Conservation (phyloP, 1,284 basidiomycete genomes). For the Malassezia sp. region DNA sequence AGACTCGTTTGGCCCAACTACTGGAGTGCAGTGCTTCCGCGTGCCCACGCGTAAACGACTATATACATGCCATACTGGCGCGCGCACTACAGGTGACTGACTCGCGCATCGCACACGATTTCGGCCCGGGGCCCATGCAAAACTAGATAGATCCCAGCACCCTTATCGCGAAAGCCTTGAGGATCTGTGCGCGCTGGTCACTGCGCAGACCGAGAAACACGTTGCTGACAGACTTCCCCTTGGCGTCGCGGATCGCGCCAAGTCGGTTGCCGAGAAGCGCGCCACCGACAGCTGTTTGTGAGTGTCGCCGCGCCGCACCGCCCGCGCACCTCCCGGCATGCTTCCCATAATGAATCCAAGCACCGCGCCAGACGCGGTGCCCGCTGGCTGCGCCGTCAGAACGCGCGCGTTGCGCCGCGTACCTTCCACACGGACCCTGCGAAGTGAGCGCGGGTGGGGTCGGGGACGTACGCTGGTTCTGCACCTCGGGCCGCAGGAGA, state of each 20-base stretch:
- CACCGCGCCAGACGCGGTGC: slow-evolving; percentile 1
- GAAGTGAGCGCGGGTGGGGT: no score
- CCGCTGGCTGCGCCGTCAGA: not conserved
- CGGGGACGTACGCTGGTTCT: slow-evolving; percentile 24
- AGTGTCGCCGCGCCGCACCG: slow-evolving; percentile 3
- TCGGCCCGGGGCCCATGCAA: no score
- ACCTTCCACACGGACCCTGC: no score
- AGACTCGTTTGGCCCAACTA: slow-evolving; percentile 51
- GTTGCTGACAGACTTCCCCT: slow-evolving; percentile 47
- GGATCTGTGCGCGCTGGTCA: slow-evolving; percentile 68
- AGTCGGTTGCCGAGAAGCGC: slow-evolving; percentile 36
- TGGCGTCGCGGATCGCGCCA: slow-evolving; percentile 43
- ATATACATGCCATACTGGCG: not conserved
- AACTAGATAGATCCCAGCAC: slow-evolving; percentile 52
- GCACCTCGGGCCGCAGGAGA: slow-evolving; percentile 41
- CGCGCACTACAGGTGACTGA: not conserved
- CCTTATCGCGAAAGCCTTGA: slow-evolving; percentile 75
- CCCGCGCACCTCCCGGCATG: not conserved
- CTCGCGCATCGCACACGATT: no score
- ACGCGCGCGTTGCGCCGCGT: no score
- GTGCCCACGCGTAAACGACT: not conserved
- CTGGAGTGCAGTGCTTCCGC: slow-evolving; percentile 49
- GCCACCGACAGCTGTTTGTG: slow-evolving; percentile 24
- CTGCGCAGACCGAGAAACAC: slow-evolving; percentile 74
- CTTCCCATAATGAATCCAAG: slow-evolving; percentile 14